These are phyloP conservation scores for Lyophyllum semitale DNA, from an alignment of 768 basidiomycete genomes.

Conservation along the genomic window DNA sequence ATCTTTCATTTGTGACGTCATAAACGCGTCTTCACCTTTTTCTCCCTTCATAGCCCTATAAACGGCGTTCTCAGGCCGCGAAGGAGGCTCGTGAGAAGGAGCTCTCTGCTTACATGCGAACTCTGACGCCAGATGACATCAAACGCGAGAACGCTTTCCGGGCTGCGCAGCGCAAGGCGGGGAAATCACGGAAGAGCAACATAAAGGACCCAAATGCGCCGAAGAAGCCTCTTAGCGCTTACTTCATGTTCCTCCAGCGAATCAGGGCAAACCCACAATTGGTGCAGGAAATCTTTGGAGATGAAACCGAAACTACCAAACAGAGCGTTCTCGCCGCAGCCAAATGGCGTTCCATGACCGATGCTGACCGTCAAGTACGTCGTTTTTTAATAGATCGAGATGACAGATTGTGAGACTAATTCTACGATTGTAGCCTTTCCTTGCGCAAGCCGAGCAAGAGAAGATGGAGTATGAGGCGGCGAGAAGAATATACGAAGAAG, in stretches of 20 bases:
- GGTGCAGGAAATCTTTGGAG: constrained; percentile 82
- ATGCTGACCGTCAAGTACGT: constrained; percentile 88
- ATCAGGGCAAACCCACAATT: constrained; percentile 79
- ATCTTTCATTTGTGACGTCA: constrained; percentile 35
- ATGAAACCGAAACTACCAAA: constrained; percentile 91
- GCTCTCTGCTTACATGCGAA: constrained; percentile 81
- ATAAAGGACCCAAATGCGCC: constrained; percentile 97
- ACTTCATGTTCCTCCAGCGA: constrained; percentile 92
- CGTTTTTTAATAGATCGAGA: constrained; percentile 6
- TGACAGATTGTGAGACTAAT: constrained; percentile 2
- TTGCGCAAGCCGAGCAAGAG: constrained; percentile 92
- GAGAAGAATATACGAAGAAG: constrained; percentile 85
- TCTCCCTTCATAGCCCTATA: constrained; percentile 67
- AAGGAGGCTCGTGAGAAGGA: constrained; percentile 87
- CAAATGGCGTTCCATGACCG: constrained; percentile 91
- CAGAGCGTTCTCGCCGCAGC: constrained; percentile 93
- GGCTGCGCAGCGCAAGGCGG: constrained; percentile 89
- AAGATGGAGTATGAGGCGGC: constrained; percentile 92
- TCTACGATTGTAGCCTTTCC: constrained; percentile 66
- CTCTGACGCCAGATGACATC: constrained; percentile 91
- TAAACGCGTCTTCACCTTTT: constrained; percentile 19
- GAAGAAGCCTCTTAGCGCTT: constrained; percentile 92
- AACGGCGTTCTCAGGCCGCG: constrained; percentile 77
- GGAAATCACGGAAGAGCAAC: constrained; percentile 90
- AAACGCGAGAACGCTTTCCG: constrained; percentile 91